phyloP scores from a whole-genome alignment of 2,329 filamentous ascomycete genomes.

The Cladorrhinum sp. region DNA sequence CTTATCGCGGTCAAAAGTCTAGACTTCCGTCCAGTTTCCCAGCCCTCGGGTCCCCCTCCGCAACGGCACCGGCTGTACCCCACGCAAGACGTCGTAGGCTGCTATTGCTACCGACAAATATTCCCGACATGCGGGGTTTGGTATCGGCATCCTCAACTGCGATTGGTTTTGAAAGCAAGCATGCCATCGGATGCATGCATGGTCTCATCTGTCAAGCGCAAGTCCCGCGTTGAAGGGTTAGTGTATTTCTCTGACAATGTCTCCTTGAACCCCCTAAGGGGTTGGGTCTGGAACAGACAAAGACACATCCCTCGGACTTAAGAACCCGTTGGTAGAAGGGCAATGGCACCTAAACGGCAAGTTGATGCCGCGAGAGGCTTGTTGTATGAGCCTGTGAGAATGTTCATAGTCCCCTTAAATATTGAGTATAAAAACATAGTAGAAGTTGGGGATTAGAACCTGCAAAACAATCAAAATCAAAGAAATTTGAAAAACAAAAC shows the following conservation, averaged over 20 bases:
- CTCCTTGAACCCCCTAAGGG: no score
- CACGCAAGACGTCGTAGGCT: background rate
- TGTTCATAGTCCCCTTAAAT: background rate
- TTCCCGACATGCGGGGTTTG: background rate
- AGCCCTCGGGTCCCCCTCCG: background rate
- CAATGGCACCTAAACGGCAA: background rate
- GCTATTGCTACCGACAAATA: no score
- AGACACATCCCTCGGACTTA: background rate
- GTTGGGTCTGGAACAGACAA: no score
- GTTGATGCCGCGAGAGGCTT: background rate
- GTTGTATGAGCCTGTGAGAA: background rate
- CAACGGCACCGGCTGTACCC: conserved; percentile 2
- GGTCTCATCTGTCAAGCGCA: conserved; percentile 2
- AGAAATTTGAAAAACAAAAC: background rate
- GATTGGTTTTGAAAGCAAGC: background rate
- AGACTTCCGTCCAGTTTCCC: background rate
- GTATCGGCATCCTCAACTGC: background rate
- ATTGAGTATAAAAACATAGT: background rate
- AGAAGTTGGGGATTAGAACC: no score
- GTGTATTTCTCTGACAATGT: background rate
- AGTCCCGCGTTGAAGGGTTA: background rate
- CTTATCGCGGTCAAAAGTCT: background rate
- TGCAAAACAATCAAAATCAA: background rate
- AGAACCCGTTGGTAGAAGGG: background rate
- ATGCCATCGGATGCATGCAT: conserved; percentile 6